Evolutionary conservation across 345 rosid species (phyloP), one percentile per base, ranked within the genome.

Genomic region (Euphorbia tirucalli): DNA sequence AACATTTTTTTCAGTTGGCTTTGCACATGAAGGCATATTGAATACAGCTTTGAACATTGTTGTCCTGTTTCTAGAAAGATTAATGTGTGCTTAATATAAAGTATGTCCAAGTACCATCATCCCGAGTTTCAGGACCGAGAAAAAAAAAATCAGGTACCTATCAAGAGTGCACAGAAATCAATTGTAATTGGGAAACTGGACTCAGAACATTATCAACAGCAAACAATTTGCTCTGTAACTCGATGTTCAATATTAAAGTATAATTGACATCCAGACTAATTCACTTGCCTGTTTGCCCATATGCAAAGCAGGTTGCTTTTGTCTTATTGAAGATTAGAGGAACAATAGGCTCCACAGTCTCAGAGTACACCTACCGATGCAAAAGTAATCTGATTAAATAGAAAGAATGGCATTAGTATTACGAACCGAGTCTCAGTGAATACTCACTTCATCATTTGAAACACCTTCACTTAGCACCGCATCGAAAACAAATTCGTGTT

Each of bases 231-330:
- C 16, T 22, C 43, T 32, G 13, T 21, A 7, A 21, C 1, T 54
- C 50, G n/a, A 31, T 32, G 37, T 6, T 60, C n/a, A 57, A 15
- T 5, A 39, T 22, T 55, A 2, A 52, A 39, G 21, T 11, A 52
- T 15, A 10, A 24, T 18, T 32, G 70, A 59, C 18, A 69, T 35
- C 21, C 32, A 68, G 50, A 71, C 58, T 16, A 16, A 46, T 14
- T 46, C 3, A 82, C 80, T 77, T 74, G 69, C 89, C 86, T 71
- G 88, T 85, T 81, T 87, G 88, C 62, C 92, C 87, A 71, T 87
- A 85, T 35, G 88, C 89, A 64, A 87, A 85, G 80, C 86, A 87
- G 10, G 87, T 85, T 22, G 84, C 92, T 74, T 87, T 87, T n/a
- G 88, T 85, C 64, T 82, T 71, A 13, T 85, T 70, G 72, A 87